phyloP scores from a whole-genome alignment of 192 early-diverging fungal genomes.

The Phycomyces nitens region DNA sequence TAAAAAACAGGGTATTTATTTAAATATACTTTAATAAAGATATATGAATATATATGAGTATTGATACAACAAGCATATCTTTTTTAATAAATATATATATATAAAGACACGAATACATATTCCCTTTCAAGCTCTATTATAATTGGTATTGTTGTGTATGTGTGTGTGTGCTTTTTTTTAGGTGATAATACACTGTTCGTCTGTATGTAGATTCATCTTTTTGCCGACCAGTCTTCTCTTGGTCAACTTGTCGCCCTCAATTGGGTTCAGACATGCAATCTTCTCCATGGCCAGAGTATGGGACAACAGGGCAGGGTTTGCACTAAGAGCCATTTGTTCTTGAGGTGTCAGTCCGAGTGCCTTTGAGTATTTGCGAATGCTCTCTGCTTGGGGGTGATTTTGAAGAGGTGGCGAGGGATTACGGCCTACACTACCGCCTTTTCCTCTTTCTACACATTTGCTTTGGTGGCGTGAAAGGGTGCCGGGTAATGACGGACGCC shows the following conservation, averaged over 20 bases:
- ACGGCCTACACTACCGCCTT: background rate
- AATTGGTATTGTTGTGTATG: too few species aligned
- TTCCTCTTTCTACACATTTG: background rate
- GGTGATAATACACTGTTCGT: slow-evolving; percentile 9
- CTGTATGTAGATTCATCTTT: slow-evolving; percentile 2
- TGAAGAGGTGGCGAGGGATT: background rate
- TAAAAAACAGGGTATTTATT: too few species aligned
- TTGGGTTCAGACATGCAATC: background rate
- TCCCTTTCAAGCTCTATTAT: too few species aligned
- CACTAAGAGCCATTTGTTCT: slow-evolving; percentile 23
- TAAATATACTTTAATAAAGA: too few species aligned
- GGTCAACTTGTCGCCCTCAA: background rate
- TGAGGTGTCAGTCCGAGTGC: slow-evolving; percentile 24
- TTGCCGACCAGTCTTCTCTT: slow-evolving; percentile 1
- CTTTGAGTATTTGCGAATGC: slow-evolving; percentile 20
- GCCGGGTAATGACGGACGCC: background rate
- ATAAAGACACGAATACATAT: too few species aligned
- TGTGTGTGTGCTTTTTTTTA: background rate
- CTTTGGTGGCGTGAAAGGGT: background rate
- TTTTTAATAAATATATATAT: too few species aligned
- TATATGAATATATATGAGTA: too few species aligned
- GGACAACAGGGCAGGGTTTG: slow-evolving; percentile 21
- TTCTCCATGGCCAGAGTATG: slow-evolving; percentile 20
- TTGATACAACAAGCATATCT: too few species aligned
- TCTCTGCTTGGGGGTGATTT: slow-evolving; percentile 13